Evolutionary conservation across 1,284 basidiomycete genomes (phyloP).

Genomic region (Cryptococcus amylolentus): DNA sequence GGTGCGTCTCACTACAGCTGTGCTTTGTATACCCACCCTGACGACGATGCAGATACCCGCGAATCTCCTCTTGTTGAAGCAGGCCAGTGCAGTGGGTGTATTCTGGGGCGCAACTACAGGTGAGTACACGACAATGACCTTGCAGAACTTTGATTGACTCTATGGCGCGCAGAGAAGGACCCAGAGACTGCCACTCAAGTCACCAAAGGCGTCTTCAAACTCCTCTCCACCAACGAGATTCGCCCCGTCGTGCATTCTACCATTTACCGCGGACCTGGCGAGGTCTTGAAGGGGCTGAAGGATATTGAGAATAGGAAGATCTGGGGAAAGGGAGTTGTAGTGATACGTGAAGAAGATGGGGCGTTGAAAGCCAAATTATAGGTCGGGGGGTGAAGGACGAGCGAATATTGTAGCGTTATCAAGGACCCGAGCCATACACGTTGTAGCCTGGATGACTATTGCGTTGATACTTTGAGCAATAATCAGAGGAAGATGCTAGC

Average conservation of each 20-base stretch:
- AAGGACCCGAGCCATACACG: background rate
- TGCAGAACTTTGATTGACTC: background rate
- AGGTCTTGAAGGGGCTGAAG: slow-evolving; percentile 57
- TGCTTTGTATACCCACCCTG: background rate
- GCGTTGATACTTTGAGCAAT: background rate
- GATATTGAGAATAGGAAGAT: slow-evolving; percentile 70
- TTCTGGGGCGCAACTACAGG: slow-evolving; percentile 79
- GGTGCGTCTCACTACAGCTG: slow-evolving; percentile 49
- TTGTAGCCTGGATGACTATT: background rate
- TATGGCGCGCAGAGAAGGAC: slow-evolving; percentile 60
- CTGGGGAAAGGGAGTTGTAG: slow-evolving; percentile 85
- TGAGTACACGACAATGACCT: slow-evolving; percentile 45
- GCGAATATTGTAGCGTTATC: too few relatives aligned
- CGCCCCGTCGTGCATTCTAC: slow-evolving; percentile 71
- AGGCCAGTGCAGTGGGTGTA: slow-evolving; percentile 73
- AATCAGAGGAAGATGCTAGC: background rate
- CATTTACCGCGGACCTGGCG: slow-evolving; percentile 67
- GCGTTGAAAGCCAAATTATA: slow-evolving; percentile 9
- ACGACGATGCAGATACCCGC: slow-evolving; percentile 62
- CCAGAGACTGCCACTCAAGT: slow-evolving; percentile 62
- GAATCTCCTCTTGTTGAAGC: slow-evolving; percentile 84
- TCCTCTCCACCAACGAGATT: slow-evolving; percentile 64
- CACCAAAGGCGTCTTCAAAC: slow-evolving; percentile 69
- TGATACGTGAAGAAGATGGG: slow-evolving; percentile 56
- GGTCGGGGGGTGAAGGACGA: background rate